Percentiles rank a stretch among this genome's conserved stretches.
phyloP scores from a whole-genome alignment of 2,329 filamentous ascomycete genomes.

The Septoria linicola region DNA sequence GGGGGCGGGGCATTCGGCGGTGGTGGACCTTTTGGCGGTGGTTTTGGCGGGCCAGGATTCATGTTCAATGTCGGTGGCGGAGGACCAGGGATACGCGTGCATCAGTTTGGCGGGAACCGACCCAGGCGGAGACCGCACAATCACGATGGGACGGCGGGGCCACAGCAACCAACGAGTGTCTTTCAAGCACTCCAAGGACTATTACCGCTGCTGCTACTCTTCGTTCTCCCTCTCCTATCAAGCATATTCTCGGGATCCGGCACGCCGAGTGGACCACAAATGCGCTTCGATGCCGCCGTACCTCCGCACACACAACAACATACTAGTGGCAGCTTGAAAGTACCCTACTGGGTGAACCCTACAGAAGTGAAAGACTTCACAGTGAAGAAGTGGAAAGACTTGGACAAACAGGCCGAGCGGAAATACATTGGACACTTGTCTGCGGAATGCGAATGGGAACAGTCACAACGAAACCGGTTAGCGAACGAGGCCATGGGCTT shows the following conservation, averaged over 20 bases:
- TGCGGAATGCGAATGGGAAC: constrained; percentile 72
- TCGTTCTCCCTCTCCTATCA: constrained; percentile 78
- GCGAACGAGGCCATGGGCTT: constrained; percentile 80
- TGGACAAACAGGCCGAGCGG: constrained; percentile 76
- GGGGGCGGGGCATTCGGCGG: constrained; percentile 55
- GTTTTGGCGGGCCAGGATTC: constrained; percentile 71
- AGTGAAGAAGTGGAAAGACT: constrained; percentile 64
- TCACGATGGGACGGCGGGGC: constrained; percentile 41
- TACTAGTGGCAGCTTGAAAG: constrained; percentile 65
- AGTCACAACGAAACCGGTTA: constrained; percentile 62
- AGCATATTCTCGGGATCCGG: constrained; percentile 70
- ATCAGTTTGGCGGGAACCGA: constrained; percentile 83
- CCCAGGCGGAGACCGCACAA: constrained; percentile 74
- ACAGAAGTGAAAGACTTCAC: constrained; percentile 70
- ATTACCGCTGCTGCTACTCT: constrained; percentile 77
- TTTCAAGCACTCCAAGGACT: constrained; percentile 52
- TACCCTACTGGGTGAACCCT: constrained; percentile 85
- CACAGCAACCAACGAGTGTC: constrained; percentile 50
- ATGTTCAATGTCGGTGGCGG: constrained; percentile 87
- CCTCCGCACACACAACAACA: constrained; percentile 74
- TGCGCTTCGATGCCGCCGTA: constrained; percentile 71
- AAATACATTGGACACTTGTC: constrained; percentile 67
- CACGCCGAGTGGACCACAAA: constrained; percentile 60
- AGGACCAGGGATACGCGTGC: constrained; percentile 85
- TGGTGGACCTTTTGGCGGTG: constrained; percentile 51